A percentile compares a stretch with the other conserved stretches of the same genome.
phyloP scores from a whole-genome alignment of 2,329 filamentous ascomycete species.

The Fusarium tuaranense region DNA sequence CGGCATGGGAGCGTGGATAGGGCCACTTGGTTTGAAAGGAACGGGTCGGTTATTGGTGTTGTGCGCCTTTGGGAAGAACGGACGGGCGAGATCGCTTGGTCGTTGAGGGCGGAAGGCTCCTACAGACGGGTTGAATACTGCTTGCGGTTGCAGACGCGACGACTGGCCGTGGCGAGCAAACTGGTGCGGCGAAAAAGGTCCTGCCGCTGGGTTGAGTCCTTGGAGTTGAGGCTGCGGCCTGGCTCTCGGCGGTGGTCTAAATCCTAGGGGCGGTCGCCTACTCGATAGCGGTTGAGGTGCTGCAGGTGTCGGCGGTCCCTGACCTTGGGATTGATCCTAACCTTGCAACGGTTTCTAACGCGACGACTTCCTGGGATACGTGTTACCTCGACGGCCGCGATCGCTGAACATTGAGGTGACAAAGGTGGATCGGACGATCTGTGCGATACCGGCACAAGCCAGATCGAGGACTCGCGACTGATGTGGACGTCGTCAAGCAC shows the following conservation, averaged over 20 bases:
- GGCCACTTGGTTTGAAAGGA: background rate
- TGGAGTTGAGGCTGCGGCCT: background rate
- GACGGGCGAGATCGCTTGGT: background rate
- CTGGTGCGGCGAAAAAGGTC: background rate
- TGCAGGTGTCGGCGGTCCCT: background rate
- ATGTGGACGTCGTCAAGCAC: slow-evolving; percentile 10
- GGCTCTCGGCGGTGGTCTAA: background rate
- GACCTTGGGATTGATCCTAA: slow-evolving; percentile 3
- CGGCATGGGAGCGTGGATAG: slow-evolving; percentile 45
- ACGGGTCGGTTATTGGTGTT: background rate
- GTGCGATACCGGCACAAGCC: slow-evolving; percentile 1
- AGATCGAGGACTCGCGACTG: background rate
- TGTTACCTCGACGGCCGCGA: slow-evolving; percentile 31
- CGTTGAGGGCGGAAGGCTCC: background rate
- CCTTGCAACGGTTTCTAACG: slow-evolving; percentile 44
- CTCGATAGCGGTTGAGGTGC: background rate
- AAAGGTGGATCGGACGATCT: background rate
- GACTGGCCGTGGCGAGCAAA: background rate
- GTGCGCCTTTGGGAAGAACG: background rate
- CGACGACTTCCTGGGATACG: slow-evolving; percentile 36
- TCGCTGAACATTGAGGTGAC: slow-evolving; percentile 36
- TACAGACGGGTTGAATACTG: background rate
- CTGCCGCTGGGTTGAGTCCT: background rate
- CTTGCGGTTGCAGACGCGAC: background rate
- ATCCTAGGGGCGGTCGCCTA: background rate